These are phyloP conservation scores for Ophiocordyceps camponoti-rufipedis DNA, from an alignment of 2,329 filamentous ascomycete species.

Conservation along the genomic window DNA sequence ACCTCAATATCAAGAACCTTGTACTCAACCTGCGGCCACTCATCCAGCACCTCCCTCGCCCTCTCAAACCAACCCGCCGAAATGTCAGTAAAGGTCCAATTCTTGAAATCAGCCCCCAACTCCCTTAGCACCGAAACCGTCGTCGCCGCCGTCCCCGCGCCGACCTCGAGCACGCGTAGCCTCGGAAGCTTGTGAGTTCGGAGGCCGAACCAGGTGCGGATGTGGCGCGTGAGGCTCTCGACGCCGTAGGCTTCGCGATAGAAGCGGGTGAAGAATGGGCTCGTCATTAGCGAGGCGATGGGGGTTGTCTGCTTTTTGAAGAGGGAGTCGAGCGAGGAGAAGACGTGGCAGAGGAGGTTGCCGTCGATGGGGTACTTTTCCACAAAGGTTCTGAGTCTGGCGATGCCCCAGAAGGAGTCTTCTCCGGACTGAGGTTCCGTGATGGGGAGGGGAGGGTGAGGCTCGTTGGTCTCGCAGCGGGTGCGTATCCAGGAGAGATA, in stretches of 20 bases:
- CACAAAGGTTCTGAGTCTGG: background rate
- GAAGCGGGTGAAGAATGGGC: background rate
- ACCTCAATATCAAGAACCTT: conserved; percentile 1
- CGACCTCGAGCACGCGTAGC: conserved; percentile 1
- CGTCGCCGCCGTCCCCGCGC: background rate
- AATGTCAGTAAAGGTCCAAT: conserved; percentile 1
- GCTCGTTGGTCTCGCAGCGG: background rate
- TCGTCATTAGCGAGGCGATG: conserved; percentile 1
- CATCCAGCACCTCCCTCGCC: background rate
- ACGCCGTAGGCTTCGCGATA: background rate
- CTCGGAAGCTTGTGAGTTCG: background rate
- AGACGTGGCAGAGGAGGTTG: background rate
- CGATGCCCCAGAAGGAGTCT: background rate
- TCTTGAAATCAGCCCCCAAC: background rate
- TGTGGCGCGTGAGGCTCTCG: background rate
- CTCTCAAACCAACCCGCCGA: conserved; percentile 1
- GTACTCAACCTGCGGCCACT: conserved; percentile 1
- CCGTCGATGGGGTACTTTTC: conserved; percentile 1
- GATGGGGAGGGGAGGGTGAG: background rate
- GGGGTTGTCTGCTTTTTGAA: background rate
- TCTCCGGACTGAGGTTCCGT: background rate
- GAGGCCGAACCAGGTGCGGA: conserved; percentile 1
- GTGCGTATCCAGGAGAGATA: background rate
- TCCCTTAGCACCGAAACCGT: background rate
- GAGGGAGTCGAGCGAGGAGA: background rate